Evolutionary conservation across 2,329 filamentous ascomycete genomes (phyloP).

Genomic region (Chaetomium olivaceum): DNA sequence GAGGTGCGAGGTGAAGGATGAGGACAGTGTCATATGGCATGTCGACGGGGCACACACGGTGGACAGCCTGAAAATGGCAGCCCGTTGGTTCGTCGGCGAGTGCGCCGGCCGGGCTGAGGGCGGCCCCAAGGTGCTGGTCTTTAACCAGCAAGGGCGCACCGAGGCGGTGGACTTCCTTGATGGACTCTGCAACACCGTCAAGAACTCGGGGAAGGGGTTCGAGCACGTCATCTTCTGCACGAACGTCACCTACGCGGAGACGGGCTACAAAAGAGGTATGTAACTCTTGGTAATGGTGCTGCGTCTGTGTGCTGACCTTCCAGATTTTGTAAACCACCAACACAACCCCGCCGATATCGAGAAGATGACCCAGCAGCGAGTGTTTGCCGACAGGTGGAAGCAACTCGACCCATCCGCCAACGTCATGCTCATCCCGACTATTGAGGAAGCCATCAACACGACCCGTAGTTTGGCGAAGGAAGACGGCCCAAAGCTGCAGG

Average conservation of each 20-base stretch:
- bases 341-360: constrained; percentile 54
- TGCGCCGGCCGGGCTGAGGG: constrained; percentile 40
- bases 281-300: neutral
- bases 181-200: constrained; percentile 38
- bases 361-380: constrained; percentile 54
- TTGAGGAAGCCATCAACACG: constrained; percentile 56
- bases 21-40: constrained; percentile 70
- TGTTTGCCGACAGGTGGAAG: constrained; percentile 54
- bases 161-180: constrained; percentile 56
- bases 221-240: constrained; percentile 68
- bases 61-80: constrained; percentile 82
- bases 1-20: constrained; percentile 65
- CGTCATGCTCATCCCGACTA: constrained; percentile 52
- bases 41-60: constrained; percentile 92
- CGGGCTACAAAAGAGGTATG: constrained; percentile 51
- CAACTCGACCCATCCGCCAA: constrained; percentile 49
- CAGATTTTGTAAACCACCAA: constrained; percentile 59
- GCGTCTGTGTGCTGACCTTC: constrained; percentile 8
- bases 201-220: constrained; percentile 43
- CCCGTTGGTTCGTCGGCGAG: constrained; percentile 73
- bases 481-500: constrained; percentile 43
- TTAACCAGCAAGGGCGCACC: constrained; percentile 75
- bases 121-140: constrained; percentile 65
- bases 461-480: constrained; percentile 42
- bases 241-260: constrained; percentile 62